A percentile compares a stretch with the other conserved stretches of the same genome.
Conservation (phyloP, 257 asterid genomes). For the Primulina eburnea region DNA sequence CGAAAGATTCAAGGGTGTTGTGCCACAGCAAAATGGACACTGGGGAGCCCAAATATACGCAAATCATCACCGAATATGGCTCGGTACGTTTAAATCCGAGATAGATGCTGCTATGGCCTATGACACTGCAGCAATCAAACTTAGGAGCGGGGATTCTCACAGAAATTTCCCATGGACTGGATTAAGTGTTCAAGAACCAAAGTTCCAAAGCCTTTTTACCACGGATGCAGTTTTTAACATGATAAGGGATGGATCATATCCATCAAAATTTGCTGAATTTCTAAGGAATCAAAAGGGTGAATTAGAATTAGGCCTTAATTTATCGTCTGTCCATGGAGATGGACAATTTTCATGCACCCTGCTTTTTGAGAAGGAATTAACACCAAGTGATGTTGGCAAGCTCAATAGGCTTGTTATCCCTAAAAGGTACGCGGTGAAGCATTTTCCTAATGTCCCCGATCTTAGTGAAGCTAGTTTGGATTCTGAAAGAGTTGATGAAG, state of each 20-base stretch:
- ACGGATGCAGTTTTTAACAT: conserved; percentile 50
- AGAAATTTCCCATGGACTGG: conserved; percentile 58
- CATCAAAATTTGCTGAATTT: conserved; percentile 48
- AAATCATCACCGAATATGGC: conserved; percentile 70
- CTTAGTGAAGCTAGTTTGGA: conserved; percentile 18
- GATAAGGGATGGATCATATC: conserved; percentile 77
- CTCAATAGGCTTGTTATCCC: conserved; percentile 70
- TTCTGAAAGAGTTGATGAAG: conserved; percentile 15
- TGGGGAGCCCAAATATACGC: conserved; percentile 90
- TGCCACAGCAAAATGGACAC: conserved; percentile 64
- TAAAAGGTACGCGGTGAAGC: conserved; percentile 53
- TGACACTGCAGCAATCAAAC: conserved; percentile 75
- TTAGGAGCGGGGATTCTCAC: conserved; percentile 47
- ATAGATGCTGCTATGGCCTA: conserved; percentile 84
- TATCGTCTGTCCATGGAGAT: conserved; percentile 13
- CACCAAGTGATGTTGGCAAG: conserved; percentile 70
- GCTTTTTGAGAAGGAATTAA: conserved; percentile 63
- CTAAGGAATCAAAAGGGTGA: conserved; percentile 34
- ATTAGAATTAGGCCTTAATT: conserved; percentile 23
- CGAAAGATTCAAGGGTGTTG: conserved; percentile 69
- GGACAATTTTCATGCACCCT: conserved; percentile 35
- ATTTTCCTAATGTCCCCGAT: conserved; percentile 40
- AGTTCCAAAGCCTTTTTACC: conserved; percentile 51
- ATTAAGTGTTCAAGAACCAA: conserved; percentile 43
- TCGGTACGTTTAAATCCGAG: conserved; percentile 78